These are phyloP conservation scores for Blastomyces parvus DNA, from an alignment of 2,329 filamentous ascomycete genomes.

Conservation along the genomic window DNA sequence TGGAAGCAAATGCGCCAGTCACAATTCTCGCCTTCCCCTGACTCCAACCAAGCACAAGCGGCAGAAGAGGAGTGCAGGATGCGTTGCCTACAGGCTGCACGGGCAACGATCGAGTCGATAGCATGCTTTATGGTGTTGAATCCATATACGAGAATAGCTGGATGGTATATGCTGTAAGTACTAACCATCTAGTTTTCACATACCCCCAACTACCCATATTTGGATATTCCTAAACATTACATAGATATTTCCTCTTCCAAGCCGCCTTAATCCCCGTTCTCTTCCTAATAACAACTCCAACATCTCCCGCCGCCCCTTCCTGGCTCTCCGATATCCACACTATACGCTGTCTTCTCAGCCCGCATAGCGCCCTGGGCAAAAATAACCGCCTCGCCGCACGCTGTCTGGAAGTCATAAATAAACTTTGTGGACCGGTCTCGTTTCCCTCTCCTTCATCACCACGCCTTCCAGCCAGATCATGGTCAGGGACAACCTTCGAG, in stretches of 20 bases:
- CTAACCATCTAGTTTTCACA: not conserved
- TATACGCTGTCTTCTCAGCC: not conserved
- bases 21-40: not conserved
- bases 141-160: conserved; percentile 33
- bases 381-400: conserved; percentile 6
- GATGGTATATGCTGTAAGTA: conserved; percentile 35
- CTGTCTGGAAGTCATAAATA: conserved; percentile 5
- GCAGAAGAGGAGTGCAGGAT: conserved; percentile 10
- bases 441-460: not conserved
- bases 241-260: conserved; percentile 39
- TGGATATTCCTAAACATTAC: not conserved
- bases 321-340: conserved; percentile 6
- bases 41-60: not conserved
- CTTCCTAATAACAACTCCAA: conserved; percentile 12
- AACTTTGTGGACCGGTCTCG: not conserved
- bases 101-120: conserved; percentile 35
- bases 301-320: not conserved
- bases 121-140: conserved; percentile 34
- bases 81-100: conserved; percentile 34
- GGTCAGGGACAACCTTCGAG: not conserved
- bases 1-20: conserved; percentile 18
- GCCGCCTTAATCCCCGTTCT: conserved; percentile 37
- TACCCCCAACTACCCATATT: not conserved
- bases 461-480: not conserved
- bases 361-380: not conserved